Evolutionary conservation across 1,284 basidiomycete species (phyloP).

Genomic region (Hymenochaete sp.): DNA sequence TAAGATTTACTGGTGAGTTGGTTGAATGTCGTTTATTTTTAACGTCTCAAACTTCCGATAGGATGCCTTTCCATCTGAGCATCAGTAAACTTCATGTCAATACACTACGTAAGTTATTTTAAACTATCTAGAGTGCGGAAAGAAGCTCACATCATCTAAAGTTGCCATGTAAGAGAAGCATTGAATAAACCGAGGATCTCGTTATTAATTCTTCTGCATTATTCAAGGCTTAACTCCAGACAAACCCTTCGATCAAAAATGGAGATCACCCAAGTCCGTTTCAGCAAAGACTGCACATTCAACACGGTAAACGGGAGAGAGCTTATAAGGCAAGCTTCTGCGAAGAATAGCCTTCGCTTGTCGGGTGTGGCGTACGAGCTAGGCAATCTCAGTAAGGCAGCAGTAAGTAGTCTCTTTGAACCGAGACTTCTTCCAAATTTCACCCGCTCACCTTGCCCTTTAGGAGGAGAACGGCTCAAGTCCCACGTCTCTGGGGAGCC

Average conservation of each 20-base stretch:
- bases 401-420: slow-evolving; percentile 1
- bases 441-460: not conserved
- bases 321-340: not conserved
- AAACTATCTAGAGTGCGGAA: not conserved
- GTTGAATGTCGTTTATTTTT: not conserved
- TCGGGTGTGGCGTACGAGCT: slow-evolving; percentile 9
- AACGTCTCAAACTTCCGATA: not conserved
- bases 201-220: not conserved
- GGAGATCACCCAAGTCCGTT: slow-evolving; percentile 8
- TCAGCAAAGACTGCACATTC: slow-evolving; percentile 14
- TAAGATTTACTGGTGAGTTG: slow-evolving; percentile 13
- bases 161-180: slow-evolving; percentile 13
- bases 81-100: slow-evolving; percentile 17
- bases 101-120: slow-evolving; percentile 13
- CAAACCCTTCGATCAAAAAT: slow-evolving; percentile 7
- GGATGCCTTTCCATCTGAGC: slow-evolving; percentile 16
- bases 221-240: slow-evolving; percentile 12
- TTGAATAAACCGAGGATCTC: not conserved
- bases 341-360: slow-evolving; percentile 6
- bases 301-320: slow-evolving; percentile 9
- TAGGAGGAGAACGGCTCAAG: not conserved
- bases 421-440: not conserved
- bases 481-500: slow-evolving; percentile 9
- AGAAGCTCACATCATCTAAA: not conserved
- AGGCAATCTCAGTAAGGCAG: slow-evolving; percentile 6